Evolutionary conservation across 1,139 yeast species (phyloP).

Genomic region (Fermentozyma sake): DNA sequence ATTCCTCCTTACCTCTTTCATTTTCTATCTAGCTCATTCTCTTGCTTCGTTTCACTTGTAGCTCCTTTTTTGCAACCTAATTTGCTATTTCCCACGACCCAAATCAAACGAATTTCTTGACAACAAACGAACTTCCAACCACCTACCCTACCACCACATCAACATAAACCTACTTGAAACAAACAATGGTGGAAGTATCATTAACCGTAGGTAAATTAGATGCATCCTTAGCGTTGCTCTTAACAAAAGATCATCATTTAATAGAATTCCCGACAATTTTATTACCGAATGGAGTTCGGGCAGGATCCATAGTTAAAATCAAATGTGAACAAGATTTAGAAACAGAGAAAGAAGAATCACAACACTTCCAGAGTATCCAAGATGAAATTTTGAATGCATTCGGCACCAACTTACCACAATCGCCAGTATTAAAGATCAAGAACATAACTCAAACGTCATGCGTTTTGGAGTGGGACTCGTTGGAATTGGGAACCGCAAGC

Average conservation of each 20-base stretch:
- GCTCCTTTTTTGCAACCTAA: no score
- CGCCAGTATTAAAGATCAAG: constrained; percentile 66
- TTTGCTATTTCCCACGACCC: no score
- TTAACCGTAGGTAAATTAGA: constrained; percentile 94
- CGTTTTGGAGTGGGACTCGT: constrained; percentile 89
- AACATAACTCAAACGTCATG: constrained; percentile 94
- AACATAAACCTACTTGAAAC: background rate
- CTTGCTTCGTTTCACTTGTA: no score
- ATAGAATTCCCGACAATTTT: constrained; percentile 94
- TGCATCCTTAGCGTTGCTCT: constrained; percentile 85
- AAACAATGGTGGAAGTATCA: constrained; percentile 73
- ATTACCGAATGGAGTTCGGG: constrained; percentile 83
- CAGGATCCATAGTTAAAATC: constrained; percentile 91
- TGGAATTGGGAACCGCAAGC: constrained; percentile 79
- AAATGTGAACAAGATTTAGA: constrained; percentile 77
- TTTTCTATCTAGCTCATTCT: no score
- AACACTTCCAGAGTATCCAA: constrained; percentile 61
- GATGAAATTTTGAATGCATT: constrained; percentile 67
- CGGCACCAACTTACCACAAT: constrained; percentile 68
- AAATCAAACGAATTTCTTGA: no score
- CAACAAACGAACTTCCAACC: no score
- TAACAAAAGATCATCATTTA: constrained; percentile 90
- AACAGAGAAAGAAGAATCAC: constrained; percentile 59
- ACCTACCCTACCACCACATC: no score
- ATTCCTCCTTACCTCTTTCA: no score